Evolutionary conservation across 2,329 filamentous ascomycete genomes (phyloP).

Genomic region (Zymoseptoria tritici): DNA sequence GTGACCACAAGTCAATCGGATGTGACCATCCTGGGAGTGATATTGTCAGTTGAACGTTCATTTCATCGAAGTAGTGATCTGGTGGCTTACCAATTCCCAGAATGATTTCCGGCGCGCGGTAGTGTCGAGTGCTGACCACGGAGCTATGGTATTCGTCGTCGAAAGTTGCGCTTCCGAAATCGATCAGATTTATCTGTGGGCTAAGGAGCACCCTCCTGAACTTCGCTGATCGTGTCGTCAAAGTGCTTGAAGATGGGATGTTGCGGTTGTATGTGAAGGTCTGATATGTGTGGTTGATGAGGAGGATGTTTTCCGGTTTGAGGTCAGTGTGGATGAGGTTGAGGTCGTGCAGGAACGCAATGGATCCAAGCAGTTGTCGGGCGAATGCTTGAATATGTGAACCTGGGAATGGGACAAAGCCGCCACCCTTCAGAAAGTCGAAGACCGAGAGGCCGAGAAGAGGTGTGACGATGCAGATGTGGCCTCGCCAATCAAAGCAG

Average conservation of each 20-base stretch:
- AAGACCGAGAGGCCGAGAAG: conserved; percentile 91
- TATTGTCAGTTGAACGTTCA: neutral
- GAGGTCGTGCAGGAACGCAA: conserved; percentile 93
- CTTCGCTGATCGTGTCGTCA: conserved; percentile 50
- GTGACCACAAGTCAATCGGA: conserved; percentile 63
- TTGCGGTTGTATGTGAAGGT: conserved; percentile 63
- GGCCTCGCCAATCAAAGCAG: conserved; percentile 93
- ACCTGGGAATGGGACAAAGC: conserved; percentile 94
- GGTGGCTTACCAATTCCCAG: conserved; percentile 47
- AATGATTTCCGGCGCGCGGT: conserved; percentile 61
- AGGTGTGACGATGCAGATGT: conserved; percentile 81
- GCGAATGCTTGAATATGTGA: conserved; percentile 98
- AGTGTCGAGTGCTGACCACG: conserved; percentile 60
- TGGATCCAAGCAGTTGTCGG: conserved; percentile 91
- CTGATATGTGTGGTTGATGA: conserved; percentile 58
- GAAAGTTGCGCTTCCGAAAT: conserved; percentile 62
- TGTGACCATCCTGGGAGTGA: conserved; percentile 50
- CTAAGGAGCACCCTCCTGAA: conserved; percentile 57
- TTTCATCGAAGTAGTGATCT: neutral
- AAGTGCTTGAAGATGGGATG: conserved; percentile 57
- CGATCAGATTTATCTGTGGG: conserved; percentile 59
- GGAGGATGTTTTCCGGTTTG: conserved; percentile 61
- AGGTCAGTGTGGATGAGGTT: conserved; percentile 89
- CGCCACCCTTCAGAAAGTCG: conserved; percentile 92
- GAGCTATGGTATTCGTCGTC: conserved; percentile 63